Evolutionary conservation across 495 filamentous ascomycete genomes (phyloP).

Genomic region (Wilcoxina mikolae): DNA sequence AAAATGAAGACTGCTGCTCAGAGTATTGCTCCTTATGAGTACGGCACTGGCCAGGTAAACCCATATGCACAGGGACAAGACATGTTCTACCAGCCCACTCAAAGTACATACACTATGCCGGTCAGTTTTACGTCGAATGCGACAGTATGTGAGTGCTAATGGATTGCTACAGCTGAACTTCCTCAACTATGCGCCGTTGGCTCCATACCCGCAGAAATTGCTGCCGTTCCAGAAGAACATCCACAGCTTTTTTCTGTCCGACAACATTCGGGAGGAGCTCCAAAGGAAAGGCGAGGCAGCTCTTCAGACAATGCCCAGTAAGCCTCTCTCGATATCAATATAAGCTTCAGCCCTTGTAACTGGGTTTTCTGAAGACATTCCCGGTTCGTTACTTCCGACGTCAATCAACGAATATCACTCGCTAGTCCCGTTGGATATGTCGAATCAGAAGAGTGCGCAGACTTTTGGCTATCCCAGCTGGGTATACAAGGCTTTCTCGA

Average conservation of each 20-base stretch:
- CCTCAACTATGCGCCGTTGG: conserved; percentile 79
- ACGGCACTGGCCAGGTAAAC: conserved; percentile 33
- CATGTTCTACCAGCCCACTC: conserved; percentile 34
- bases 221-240: conserved; percentile 67
- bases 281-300: conserved; percentile 79
- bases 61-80: conserved; percentile 39
- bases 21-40: conserved; percentile 21
- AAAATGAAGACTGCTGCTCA: conserved; percentile 26
- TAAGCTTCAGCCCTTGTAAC: neutral
- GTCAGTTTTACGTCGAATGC: conserved; percentile 34
- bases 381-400: conserved; percentile 37
- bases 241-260: conserved; percentile 81
- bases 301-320: conserved; percentile 70
- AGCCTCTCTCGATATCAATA: conserved; percentile 19
- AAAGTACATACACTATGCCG: conserved; percentile 46
- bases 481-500: conserved; percentile 89
- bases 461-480: conserved; percentile 77
- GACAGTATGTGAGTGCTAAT: conserved; percentile 8
- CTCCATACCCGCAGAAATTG: conserved; percentile 63
- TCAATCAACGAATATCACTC: conserved; percentile 78
- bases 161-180: conserved; percentile 51
- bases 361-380: neutral
- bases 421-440: conserved; percentile 76
- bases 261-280: conserved; percentile 68
- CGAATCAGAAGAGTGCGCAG: conserved; percentile 54